Conservation (phyloP, 129 eudicot genomes). For the Calendula officinalis region DNA sequence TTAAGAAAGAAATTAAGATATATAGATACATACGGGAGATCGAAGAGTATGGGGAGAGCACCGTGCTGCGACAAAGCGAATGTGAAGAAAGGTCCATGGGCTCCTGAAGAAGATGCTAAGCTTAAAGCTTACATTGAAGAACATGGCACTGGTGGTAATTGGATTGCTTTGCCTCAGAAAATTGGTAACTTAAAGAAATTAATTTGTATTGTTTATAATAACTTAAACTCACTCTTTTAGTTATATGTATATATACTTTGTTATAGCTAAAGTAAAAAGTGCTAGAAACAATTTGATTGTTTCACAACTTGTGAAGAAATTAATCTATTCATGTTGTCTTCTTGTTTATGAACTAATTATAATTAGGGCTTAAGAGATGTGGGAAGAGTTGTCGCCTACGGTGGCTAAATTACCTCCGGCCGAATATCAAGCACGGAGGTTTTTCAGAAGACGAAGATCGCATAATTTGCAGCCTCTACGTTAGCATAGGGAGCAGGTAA, state of each 20-base stretch:
- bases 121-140: constrained; percentile 57
- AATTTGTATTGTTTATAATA: neutral
- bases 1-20: constrained; percentile 4
- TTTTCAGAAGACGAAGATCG: constrained; percentile 91
- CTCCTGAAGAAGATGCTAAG: constrained; percentile 65
- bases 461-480: constrained; percentile 76
- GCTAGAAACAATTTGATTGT: neutral
- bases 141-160: constrained; percentile 67
- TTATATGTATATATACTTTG: neutral
- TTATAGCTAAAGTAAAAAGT: neutral
- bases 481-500: constrained; percentile 94
- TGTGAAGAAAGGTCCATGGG: constrained; percentile 78
- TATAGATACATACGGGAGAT: constrained; percentile 1
- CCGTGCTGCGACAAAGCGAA: constrained; percentile 75
- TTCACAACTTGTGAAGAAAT: neutral
- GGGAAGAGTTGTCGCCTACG: constrained; percentile 89
- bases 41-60: constrained; percentile 57
- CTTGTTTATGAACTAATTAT: constrained; percentile 10
- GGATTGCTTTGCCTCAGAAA: constrained; percentile 72
- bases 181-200: constrained; percentile 30
- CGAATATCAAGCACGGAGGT: constrained; percentile 90
- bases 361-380: constrained; percentile 79
- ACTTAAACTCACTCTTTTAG: neutral
- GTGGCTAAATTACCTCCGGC: constrained; percentile 87
- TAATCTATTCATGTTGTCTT: neutral